Conservation (phyloP, 2,329 filamentous ascomycete genomes). For the Neopestalotiopsis sp. region DNA sequence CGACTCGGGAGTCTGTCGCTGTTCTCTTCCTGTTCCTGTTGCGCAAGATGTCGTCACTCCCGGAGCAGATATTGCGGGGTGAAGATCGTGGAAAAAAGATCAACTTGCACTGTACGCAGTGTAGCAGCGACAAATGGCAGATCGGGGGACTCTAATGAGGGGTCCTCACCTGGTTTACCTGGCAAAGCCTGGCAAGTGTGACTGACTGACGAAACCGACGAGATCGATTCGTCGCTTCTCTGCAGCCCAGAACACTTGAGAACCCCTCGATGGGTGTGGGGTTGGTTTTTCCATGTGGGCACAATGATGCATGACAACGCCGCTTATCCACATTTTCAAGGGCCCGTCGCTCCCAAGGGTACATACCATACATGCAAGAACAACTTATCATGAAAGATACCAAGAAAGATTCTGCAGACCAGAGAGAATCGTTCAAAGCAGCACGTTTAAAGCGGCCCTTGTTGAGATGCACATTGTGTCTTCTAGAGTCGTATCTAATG, state of each 20-base stretch:
- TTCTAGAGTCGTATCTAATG: no score
- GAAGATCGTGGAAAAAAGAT: neutral
- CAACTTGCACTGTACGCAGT: neutral
- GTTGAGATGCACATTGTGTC: neutral
- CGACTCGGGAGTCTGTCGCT: neutral
- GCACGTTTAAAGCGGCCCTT: constrained; percentile 13
- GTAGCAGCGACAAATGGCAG: neutral
- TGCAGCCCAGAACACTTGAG: neutral
- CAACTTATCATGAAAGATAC: neutral
- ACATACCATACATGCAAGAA: neutral
- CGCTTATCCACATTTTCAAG: constrained; percentile 13
- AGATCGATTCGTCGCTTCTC: constrained; percentile 5
- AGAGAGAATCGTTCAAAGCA: neutral
- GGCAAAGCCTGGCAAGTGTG: neutral
- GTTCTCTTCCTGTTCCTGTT: constrained; percentile 8
- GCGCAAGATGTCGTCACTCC: constrained; percentile 15
- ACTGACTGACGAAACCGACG: constrained; percentile 1
- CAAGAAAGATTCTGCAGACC: neutral
- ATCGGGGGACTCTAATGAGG: neutral
- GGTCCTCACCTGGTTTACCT: neutral
- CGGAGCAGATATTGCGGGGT: neutral
- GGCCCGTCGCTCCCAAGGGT: neutral
- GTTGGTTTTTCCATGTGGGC: constrained; percentile 5
- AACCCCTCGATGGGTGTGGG: constrained; percentile 5
- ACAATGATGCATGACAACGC: constrained; percentile 16